Evolutionary conservation across 2,329 filamentous ascomycete genomes (phyloP).

Genomic region (Colletotrichum filicis): DNA sequence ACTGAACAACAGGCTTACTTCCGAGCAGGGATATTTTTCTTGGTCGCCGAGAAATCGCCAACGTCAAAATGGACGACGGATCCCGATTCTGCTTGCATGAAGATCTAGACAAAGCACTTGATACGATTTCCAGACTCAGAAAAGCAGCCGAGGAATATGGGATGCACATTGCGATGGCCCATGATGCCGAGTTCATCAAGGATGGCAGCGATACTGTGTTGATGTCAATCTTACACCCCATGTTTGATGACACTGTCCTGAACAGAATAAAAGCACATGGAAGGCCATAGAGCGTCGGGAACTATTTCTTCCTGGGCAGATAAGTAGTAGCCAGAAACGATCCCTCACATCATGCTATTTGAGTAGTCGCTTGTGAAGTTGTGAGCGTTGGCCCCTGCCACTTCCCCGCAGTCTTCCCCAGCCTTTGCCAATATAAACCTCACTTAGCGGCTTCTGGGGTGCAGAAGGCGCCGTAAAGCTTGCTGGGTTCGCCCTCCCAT

Average conservation of each 20-base stretch:
- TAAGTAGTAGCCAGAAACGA: neutral
- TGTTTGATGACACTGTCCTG: neutral
- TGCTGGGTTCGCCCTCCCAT: neutral
- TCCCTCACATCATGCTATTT: no score
- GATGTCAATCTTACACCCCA: neutral
- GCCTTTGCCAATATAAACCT: neutral
- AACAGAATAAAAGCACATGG: neutral
- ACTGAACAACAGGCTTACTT: neutral
- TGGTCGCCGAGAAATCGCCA: neutral
- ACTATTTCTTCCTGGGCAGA: no score
- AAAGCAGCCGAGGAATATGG: neutral
- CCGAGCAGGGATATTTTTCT: neutral
- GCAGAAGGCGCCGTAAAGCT: neutral
- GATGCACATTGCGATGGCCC: neutral
- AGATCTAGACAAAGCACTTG: neutral
- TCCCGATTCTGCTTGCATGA: neutral
- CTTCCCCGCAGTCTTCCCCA: neutral
- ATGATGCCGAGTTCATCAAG: neutral
- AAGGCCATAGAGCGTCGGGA: neutral
- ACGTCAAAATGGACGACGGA: neutral
- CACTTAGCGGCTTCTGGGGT: neutral
- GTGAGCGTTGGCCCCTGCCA: neutral
- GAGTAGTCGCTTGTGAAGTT: neutral
- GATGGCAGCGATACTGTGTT: neutral
- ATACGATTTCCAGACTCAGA: neutral